Percentiles rank a stretch among this genome's conserved stretches.
phyloP scores from a whole-genome alignment of 768 basidiomycete genomes.

The Nidularia pulvinata region DNA sequence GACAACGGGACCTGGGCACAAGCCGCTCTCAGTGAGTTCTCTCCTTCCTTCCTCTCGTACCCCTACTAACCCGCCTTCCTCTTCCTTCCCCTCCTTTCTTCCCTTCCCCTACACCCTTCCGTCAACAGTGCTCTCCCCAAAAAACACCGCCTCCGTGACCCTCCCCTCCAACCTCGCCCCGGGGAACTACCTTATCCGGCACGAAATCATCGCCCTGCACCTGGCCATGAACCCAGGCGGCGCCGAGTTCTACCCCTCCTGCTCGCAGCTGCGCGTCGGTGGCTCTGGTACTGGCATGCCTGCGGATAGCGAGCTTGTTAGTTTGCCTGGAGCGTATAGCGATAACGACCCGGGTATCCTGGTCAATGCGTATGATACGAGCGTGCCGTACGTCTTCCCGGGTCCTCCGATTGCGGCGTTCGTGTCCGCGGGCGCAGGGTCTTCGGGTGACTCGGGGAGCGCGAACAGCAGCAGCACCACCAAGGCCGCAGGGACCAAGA shows the following conservation, averaged over 20 bases:
- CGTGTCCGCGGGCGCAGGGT: conserved; percentile 14
- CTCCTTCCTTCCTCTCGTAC: not conserved
- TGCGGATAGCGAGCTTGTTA: conserved; percentile 47
- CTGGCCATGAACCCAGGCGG: conserved; percentile 54
- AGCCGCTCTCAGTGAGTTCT: conserved; percentile 45
- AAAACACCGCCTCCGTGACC: conserved; percentile 34
- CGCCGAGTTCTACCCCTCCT: conserved; percentile 83
- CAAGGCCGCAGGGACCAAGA: not conserved
- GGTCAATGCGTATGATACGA: conserved; percentile 31
- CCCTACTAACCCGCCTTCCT: not conserved
- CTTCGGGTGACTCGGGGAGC: conserved; percentile 2
- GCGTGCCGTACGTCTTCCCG: conserved; percentile 40
- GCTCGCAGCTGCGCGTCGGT: conserved; percentile 54
- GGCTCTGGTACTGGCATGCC: conserved; percentile 56
- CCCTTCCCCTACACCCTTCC: not conserved
- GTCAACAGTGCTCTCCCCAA: conserved; percentile 26
- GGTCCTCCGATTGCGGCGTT: conserved; percentile 50
- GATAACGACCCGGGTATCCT: conserved; percentile 74
- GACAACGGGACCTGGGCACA: conserved; percentile 49
- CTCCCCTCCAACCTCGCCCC: conserved; percentile 54
- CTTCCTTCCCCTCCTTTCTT: not conserved
- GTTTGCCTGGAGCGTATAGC: conserved; percentile 72
- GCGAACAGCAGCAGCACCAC: not conserved
- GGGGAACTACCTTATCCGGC: conserved; percentile 76
- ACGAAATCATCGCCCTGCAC: conserved; percentile 82